Percentiles rank a stretch among this genome's conserved stretches.
Conservation (phyloP, 805 yeast species). For the Starmerella roubikii region DNA sequence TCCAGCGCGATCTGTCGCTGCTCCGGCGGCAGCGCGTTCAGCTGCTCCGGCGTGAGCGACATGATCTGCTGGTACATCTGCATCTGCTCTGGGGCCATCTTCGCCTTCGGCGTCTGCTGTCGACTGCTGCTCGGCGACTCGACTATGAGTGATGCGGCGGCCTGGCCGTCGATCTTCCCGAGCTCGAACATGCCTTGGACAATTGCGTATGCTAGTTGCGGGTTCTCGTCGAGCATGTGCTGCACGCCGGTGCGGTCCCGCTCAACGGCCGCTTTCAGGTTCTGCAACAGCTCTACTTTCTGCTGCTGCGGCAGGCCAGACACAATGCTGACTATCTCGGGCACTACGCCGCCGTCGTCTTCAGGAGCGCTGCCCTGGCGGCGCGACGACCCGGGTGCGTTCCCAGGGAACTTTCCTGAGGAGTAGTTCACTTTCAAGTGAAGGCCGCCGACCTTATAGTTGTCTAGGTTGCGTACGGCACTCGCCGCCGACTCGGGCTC, state of each 20-base stretch:
- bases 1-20: slow-evolving; percentile 32
- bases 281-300: slow-evolving; percentile 37
- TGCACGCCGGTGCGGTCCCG: slow-evolving; percentile 46
- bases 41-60: slow-evolving; percentile 38
- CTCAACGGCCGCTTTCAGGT: slow-evolving; percentile 45
- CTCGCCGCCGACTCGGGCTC: slow-evolving; percentile 79
- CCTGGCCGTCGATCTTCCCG: slow-evolving; percentile 24
- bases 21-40: slow-evolving; percentile 37
- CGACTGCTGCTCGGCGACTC: not conserved
- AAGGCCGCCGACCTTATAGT: slow-evolving; percentile 60
- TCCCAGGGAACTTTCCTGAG: slow-evolving; percentile 12
- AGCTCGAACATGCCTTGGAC: slow-evolving; percentile 52
- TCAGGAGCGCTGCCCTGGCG: slow-evolving; percentile 22
- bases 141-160: slow-evolving; percentile 16
- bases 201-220: slow-evolving; percentile 71
- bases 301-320: slow-evolving; percentile 26
- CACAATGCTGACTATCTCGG: slow-evolving; percentile 18
- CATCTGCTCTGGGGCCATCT: slow-evolving; percentile 24
- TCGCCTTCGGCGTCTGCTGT: not conserved
- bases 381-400: slow-evolving; percentile 6
- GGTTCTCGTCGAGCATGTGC: slow-evolving; percentile 49
- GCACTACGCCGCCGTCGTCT: slow-evolving; percentile 12
- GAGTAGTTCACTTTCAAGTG: slow-evolving; percentile 49
- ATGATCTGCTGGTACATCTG: slow-evolving; percentile 42
- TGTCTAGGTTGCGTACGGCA: slow-evolving; percentile 79